Conservation (phyloP, 2,329 filamentous ascomycete genomes). For the Colletotrichum chrysophilum region DNA sequence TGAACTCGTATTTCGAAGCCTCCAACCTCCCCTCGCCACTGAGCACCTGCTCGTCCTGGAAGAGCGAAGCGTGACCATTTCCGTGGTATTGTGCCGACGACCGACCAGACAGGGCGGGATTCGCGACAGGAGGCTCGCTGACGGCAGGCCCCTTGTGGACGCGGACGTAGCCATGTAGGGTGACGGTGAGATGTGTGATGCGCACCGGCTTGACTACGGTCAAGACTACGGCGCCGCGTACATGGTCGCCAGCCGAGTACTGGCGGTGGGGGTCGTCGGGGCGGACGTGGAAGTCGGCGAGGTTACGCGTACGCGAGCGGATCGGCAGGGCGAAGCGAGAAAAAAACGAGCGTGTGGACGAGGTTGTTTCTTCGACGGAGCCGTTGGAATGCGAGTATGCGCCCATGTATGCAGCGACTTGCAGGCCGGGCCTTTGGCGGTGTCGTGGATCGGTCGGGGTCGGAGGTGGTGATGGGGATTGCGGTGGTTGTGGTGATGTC, state of each 20-base stretch:
- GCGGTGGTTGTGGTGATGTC: constrained; percentile 27
- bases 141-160: constrained; percentile 75
- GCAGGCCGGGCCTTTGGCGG: constrained; percentile 19
- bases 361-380: constrained; percentile 43
- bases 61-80: constrained; percentile 80
- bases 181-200: constrained; percentile 81
- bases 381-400: constrained; percentile 43
- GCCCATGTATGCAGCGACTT: constrained; percentile 49
- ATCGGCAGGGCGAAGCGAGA: constrained; percentile 58
- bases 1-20: constrained; percentile 79
- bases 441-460: constrained; percentile 11
- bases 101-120: constrained; percentile 44
- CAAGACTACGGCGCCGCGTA: constrained; percentile 75
- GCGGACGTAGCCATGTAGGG: constrained; percentile 79
- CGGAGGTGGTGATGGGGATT: constrained; percentile 7
- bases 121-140: constrained; percentile 52
- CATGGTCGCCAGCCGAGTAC: constrained; percentile 76
- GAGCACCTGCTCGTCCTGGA: constrained; percentile 81
- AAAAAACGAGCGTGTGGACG: constrained; percentile 50
- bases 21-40: constrained; percentile 80
- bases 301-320: constrained; percentile 62
- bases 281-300: constrained; percentile 80
- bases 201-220: constrained; percentile 76
- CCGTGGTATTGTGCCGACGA: constrained; percentile 65
- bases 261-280: constrained; percentile 79